Evolutionary conservation across 805 yeast species (phyloP), one percentile per base, ranked within the genome.

Genomic region (Jamesozyma rosinii): DNA sequence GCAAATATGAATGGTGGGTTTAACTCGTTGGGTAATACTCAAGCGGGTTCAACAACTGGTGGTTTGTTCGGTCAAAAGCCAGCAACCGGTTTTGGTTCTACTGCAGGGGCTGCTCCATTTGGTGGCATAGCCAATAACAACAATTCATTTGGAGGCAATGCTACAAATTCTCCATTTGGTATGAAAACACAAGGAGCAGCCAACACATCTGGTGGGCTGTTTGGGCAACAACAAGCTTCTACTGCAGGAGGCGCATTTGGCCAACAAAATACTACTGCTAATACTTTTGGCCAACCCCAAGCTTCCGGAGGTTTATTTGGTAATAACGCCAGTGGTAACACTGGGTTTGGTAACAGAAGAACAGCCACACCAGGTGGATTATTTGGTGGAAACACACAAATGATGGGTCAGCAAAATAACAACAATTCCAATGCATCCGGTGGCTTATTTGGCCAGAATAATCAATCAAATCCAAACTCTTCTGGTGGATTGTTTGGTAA

Each of bases 261-360:
- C 9, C 37, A 32, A 21, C 36, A 39, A 31, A 21, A 24, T 14
- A 35, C 19, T 21, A 27, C 33, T 9, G n/a, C n/a, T n/a, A n/a
- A n/a, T n/a, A n/a, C n/a, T n/a, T n/a, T n/a, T n/a, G n/a, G n/a
- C n/a, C n/a, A n/a, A n/a, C n/a, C n/a, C n/a, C n/a, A n/a, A n/a
- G n/a, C n/a, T n/a, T n/a, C n/a, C n/a, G n/a, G n/a, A n/a, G 52
- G 53, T 13, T 59, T 18, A 54, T 71, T 71, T 52, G 71, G 70
- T 15, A 33, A 34, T 10, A 35, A 38, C 20, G 38, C 31, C 29
- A 29, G 35, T 13, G 38, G 34, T 30, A 33, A 24, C n/a, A 37
- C 22, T 19, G 18, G 35, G 3, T 22, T 30, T 31, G 24, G 39
- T 21, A 13, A n/a, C n/a, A n/a, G n/a, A n/a, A n/a, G n/a, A n/a